Conservation (phyloP, 2,329 filamentous ascomycete species). For the Purpureocillium takamizusanense region DNA sequence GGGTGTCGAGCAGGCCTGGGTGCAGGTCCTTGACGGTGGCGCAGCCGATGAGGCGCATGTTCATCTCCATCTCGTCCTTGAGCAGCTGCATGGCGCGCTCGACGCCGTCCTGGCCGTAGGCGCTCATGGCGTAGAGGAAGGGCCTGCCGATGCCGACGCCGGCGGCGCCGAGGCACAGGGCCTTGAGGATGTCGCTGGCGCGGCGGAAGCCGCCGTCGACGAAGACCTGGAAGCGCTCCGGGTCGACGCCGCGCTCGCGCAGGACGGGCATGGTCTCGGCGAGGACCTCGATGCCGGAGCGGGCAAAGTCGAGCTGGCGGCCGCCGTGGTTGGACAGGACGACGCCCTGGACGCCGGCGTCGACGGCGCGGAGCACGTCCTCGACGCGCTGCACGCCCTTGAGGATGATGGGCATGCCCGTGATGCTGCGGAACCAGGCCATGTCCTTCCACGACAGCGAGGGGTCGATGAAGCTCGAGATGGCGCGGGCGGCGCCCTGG, state of each 20-base stretch:
- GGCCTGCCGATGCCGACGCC: constrained; percentile 91
- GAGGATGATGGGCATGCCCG: constrained; percentile 87
- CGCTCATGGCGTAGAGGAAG: constrained; percentile 92
- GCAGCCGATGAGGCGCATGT: constrained; percentile 88
- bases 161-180: constrained; percentile 81
- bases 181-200: constrained; percentile 92
- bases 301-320: constrained; percentile 84
- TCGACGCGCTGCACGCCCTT: constrained; percentile 97
- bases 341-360: constrained; percentile 75
- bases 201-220: constrained; percentile 86
- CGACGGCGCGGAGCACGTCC: constrained; percentile 81
- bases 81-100: constrained; percentile 86
- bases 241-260: constrained; percentile 55
- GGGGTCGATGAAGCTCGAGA: constrained; percentile 95
- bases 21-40: constrained; percentile 67
- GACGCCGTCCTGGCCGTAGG: constrained; percentile 80
- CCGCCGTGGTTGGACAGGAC: constrained; percentile 96
- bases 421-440: constrained; percentile 84
- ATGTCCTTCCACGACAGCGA: constrained; percentile 89
- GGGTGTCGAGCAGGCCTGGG: constrained; percentile 69
- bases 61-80: constrained; percentile 98
- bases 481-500: constrained; percentile 89
- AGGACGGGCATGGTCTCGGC: constrained; percentile 89
- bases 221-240: constrained; percentile 76
- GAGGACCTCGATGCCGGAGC: constrained; percentile 80